Conservation (phyloP, 179 eudicot species). For the Actinidia arguta region DNA sequence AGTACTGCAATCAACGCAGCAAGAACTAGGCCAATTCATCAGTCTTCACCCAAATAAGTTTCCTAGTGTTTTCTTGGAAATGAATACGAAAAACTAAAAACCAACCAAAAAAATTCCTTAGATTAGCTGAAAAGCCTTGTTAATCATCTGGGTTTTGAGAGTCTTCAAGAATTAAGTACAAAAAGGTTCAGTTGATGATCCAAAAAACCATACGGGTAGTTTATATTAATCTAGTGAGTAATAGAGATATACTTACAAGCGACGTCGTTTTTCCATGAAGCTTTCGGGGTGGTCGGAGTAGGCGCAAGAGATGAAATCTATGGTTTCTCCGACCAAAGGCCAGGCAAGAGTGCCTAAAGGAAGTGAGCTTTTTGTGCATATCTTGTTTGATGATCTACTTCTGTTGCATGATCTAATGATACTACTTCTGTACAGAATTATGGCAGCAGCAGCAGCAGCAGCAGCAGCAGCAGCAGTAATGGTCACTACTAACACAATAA, state of each 20-base stretch:
- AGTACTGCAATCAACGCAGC: too few relatives aligned
- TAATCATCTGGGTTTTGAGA: not conserved
- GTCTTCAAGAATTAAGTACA: not conserved
- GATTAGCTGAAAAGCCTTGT: not conserved
- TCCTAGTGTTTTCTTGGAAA: too few relatives aligned
- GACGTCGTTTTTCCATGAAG: constrained; percentile 91
- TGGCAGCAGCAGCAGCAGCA: not conserved
- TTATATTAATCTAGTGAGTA: too few relatives aligned
- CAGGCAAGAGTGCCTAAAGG: constrained; percentile 79
- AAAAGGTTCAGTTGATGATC: not conserved
- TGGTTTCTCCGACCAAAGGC: constrained; percentile 92
- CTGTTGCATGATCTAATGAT: not conserved
- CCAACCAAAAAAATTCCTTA: too few relatives aligned
- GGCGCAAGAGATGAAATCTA: constrained; percentile 87
- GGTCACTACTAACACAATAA: not conserved
- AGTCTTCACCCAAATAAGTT: too few relatives aligned
- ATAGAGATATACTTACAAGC: constrained; percentile 50
- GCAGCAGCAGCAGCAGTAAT: not conserved
- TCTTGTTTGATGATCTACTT: constrained; percentile 11
- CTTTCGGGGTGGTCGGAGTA: constrained; percentile 77
- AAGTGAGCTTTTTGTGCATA: constrained; percentile 22
- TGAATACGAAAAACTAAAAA: too few relatives aligned
- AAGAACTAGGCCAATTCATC: too few relatives aligned
- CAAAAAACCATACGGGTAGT: not conserved
- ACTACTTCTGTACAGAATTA: constrained; percentile 25